Conservation (phyloP, 768 basidiomycete species). For the Neoboletus subvelutipes region DNA sequence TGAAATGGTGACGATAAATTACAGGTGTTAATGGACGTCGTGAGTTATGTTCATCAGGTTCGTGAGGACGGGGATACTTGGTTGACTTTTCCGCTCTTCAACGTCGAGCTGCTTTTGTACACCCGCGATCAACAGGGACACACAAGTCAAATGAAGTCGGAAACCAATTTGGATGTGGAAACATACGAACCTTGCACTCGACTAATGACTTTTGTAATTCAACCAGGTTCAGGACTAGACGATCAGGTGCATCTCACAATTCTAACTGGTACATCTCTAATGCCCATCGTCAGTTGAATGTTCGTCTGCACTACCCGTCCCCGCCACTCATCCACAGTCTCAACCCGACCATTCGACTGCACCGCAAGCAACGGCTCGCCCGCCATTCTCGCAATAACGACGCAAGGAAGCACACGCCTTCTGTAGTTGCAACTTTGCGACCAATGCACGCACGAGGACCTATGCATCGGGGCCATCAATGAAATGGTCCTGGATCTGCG, state of each 20-base stretch:
- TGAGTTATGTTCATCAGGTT: constrained; percentile 18
- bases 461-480: constrained; percentile 12
- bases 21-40: constrained; percentile 8
- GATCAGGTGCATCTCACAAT: constrained; percentile 18
- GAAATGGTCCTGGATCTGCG: neutral
- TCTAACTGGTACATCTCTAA: constrained; percentile 24
- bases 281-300: constrained; percentile 13
- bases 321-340: constrained; percentile 26
- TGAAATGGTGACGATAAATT: constrained; percentile 14
- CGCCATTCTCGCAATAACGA: constrained; percentile 52
- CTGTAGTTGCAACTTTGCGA: constrained; percentile 52
- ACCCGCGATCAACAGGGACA: neutral
- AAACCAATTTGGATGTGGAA: too few relatives aligned
- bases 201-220: too few relatives aligned
- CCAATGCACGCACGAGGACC: constrained; percentile 56
- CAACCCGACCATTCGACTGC: constrained; percentile 8
- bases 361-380: constrained; percentile 40
- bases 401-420: constrained; percentile 53
- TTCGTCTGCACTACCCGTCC: constrained; percentile 21
- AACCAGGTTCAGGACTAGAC: neutral
- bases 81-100: neutral
- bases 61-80: constrained; percentile 9
- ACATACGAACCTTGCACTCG: too few relatives aligned
- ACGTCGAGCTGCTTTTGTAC: neutral
- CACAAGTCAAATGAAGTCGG: too few relatives aligned